Conservation (phyloP, 2,329 filamentous ascomycete genomes). For the Pseudogymnoascus pannorum region DNA sequence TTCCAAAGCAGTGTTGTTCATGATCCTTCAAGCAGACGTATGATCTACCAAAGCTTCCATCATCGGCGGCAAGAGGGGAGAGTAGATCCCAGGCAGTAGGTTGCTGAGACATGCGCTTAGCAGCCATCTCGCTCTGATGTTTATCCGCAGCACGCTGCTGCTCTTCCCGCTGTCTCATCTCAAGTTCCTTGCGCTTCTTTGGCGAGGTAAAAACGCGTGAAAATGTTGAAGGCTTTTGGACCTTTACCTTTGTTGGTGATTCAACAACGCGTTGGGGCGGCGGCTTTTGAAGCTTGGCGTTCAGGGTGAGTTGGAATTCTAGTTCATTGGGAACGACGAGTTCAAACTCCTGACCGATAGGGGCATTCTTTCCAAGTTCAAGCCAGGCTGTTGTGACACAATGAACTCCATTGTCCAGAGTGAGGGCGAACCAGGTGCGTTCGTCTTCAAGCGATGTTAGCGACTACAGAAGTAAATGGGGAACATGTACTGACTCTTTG, state of each 20-base stretch:
- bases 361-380: slow-evolving; percentile 82
- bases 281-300: slow-evolving; percentile 86
- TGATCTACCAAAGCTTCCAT: slow-evolving; percentile 88
- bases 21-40: slow-evolving; percentile 94
- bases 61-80: slow-evolving; percentile 76
- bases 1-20: slow-evolving; percentile 78
- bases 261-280: slow-evolving; percentile 47
- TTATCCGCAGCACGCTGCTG: slow-evolving; percentile 61
- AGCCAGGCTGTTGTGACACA: slow-evolving; percentile 96
- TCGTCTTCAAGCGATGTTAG: slow-evolving; percentile 53
- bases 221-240: slow-evolving; percentile 69
- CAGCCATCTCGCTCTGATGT: slow-evolving; percentile 56
- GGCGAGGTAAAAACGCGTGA: slow-evolving; percentile 89
- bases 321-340: slow-evolving; percentile 93
- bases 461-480: neutral
- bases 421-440: slow-evolving; percentile 88
- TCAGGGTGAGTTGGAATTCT: slow-evolving; percentile 96
- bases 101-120: slow-evolving; percentile 53
- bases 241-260: slow-evolving; percentile 55
- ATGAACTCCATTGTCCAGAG: slow-evolving; percentile 95
- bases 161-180: slow-evolving; percentile 75
- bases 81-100: slow-evolving; percentile 80
- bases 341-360: slow-evolving; percentile 97
- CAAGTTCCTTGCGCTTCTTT: slow-evolving; percentile 93
- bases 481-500: slow-evolving; percentile 60